A percentile compares a stretch with the other conserved stretches of the same genome.
These are phyloP conservation scores for Ceratobasidium papillatum DNA, from an alignment of 1,284 basidiomycete species.

Conservation along the genomic window DNA sequence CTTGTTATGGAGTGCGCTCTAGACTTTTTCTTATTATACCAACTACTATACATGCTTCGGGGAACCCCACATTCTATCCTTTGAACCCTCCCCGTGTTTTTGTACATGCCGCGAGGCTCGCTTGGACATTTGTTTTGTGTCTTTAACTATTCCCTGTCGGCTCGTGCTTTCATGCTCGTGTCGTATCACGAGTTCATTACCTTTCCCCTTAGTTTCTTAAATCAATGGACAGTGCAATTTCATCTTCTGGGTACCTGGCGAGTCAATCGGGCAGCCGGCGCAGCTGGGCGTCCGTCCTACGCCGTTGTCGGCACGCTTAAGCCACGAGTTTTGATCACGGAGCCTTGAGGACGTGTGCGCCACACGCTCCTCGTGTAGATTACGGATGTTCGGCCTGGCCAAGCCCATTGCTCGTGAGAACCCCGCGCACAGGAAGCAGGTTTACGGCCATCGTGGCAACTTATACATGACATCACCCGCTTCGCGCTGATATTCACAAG, in stretches of 20 bases:
- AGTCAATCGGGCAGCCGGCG: not conserved
- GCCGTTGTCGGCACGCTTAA: not conserved
- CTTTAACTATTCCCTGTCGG: slow-evolving; percentile 24
- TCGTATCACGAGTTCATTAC: slow-evolving; percentile 19
- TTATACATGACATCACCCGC: slow-evolving; percentile 29
- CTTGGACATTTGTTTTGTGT: slow-evolving; percentile 34
- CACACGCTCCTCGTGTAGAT: slow-evolving; percentile 23
- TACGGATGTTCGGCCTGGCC: slow-evolving; percentile 31
- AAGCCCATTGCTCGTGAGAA: not conserved
- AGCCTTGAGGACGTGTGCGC: not conserved
- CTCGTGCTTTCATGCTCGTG: slow-evolving; percentile 14
- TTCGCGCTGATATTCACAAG: slow-evolving; percentile 27
- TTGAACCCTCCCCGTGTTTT: slow-evolving; percentile 32
- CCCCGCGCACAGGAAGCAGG: not conserved
- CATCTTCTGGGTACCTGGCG: not conserved
- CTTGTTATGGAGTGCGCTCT: slow-evolving; percentile 22
- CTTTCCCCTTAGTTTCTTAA: slow-evolving; percentile 19
- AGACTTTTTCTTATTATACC: slow-evolving; percentile 33
- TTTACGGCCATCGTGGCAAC: not conserved
- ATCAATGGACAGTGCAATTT: slow-evolving; percentile 39
- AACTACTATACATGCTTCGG: slow-evolving; percentile 31
- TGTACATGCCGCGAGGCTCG: slow-evolving; percentile 21
- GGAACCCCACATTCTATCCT: slow-evolving; percentile 21
- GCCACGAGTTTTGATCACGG: slow-evolving; percentile 22
- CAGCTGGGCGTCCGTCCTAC: not conserved